These are phyloP conservation scores for Limnomonas spitsbergensis DNA, from an alignment of 139 green algal genomes.

Conservation along the genomic window DNA sequence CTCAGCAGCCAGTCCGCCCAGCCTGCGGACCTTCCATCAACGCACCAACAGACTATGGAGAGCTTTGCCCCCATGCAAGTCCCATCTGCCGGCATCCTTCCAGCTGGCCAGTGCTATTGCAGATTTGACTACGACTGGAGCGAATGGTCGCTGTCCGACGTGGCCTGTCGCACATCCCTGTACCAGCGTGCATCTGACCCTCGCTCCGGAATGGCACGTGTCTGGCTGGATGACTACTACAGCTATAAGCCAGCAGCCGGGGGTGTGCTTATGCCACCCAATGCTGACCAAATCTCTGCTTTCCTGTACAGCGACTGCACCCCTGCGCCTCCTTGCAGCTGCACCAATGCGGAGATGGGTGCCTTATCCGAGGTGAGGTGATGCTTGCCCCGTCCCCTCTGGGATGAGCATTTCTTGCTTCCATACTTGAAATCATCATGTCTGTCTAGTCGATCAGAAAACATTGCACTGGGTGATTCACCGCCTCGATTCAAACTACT, in stretches of 20 bases:
- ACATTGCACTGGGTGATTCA: too few species aligned
- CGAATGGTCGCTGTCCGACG: background rate
- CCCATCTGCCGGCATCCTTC: slow-evolving; percentile 5
- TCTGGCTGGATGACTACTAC: slow-evolving; percentile 3
- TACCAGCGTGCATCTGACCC: background rate
- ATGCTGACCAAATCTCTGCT: slow-evolving; percentile 1
- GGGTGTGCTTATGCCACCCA: background rate
- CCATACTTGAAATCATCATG: too few species aligned
- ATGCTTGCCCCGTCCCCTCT: too few species aligned
- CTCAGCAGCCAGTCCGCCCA: too few species aligned
- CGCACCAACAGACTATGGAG: too few species aligned
- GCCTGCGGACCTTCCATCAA: too few species aligned
- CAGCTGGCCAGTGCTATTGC: background rate
- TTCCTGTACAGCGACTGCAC: background rate
- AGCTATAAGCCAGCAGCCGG: background rate
- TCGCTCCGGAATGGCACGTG: background rate
- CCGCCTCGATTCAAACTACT: background rate
- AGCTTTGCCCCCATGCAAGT: too few species aligned
- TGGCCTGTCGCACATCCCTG: background rate
- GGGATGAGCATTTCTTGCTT: too few species aligned
- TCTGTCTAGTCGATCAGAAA: too few species aligned
- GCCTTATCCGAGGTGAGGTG: background rate
- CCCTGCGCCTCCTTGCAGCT: background rate
- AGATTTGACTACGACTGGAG: slow-evolving; percentile 3
- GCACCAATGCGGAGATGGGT: background rate